phyloP scores from a whole-genome alignment of 2,329 filamentous ascomycete species.

The Aspergillus fumigatiaffinis region DNA sequence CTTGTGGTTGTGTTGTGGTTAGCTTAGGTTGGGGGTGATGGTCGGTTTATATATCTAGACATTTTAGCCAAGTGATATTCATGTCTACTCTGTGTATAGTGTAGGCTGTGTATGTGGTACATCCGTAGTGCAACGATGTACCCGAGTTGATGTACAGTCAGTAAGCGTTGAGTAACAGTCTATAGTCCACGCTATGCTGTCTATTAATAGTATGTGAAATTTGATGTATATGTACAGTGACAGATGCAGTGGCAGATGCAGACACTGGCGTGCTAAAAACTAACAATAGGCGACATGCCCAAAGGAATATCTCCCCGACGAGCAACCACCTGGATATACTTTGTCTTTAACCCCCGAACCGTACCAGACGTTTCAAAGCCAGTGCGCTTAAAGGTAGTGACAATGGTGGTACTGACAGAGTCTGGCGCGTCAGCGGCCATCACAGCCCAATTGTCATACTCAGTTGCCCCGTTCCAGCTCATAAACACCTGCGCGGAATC shows the following conservation, averaged over 20 bases:
- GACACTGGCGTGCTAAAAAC: background rate
- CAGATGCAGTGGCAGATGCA: background rate
- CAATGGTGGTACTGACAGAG: slow-evolving; percentile 15
- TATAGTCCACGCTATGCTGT: no score
- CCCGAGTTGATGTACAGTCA: no score
- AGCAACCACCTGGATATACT: slow-evolving; percentile 28
- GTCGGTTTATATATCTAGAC: background rate
- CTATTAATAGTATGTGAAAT: background rate
- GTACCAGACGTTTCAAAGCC: slow-evolving; percentile 27
- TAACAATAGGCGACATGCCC: slow-evolving; percentile 17
- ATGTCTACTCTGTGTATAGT: no score
- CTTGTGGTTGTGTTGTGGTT: background rate
- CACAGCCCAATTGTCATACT: slow-evolving; percentile 34
- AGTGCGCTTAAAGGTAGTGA: slow-evolving; percentile 19
- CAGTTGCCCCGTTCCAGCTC: slow-evolving; percentile 39
- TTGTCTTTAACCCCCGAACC: slow-evolving; percentile 11
- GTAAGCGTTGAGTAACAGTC: no score
- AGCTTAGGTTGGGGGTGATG: background rate
- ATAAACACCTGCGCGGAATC: slow-evolving; percentile 26
- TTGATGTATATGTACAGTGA: background rate
- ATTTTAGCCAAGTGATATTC: no score
- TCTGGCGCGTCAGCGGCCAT: slow-evolving; percentile 20
- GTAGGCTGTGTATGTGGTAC: no score
- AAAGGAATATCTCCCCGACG: slow-evolving; percentile 24
- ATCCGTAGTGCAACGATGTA: background rate